Percentiles rank a stretch among this genome's conserved stretches.
Conservation (phyloP, 805 yeast genomes). For the Ogataea ganodermae region DNA sequence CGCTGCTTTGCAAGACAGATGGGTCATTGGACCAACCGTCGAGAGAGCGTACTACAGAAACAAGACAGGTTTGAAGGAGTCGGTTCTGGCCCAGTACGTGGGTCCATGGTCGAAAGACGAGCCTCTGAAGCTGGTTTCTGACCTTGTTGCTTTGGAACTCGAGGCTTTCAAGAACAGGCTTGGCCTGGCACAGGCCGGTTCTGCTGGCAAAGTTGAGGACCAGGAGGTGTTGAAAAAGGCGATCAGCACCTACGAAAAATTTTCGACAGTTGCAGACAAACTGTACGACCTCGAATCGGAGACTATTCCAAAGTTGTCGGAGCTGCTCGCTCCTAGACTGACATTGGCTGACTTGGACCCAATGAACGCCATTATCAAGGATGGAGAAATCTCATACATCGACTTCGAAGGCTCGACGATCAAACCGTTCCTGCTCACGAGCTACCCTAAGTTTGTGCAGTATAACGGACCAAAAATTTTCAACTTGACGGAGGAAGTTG, state of each 20-base stretch:
- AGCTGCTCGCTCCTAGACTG: constrained; percentile 71
- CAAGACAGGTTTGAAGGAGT: constrained; percentile 53
- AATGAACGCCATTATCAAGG: constrained; percentile 68
- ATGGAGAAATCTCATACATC: constrained; percentile 52
- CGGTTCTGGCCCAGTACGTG: constrained; percentile 47
- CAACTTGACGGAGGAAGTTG: constrained; percentile 72
- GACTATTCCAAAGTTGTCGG: constrained; percentile 61
- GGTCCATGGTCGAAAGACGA: constrained; percentile 77
- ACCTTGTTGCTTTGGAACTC: constrained; percentile 66
- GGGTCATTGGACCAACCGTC: constrained; percentile 89
- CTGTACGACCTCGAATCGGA: constrained; percentile 57
- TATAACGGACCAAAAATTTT: constrained; percentile 89
- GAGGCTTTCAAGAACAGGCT: constrained; percentile 59
- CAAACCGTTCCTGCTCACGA: constrained; percentile 78
- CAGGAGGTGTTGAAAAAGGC: constrained; percentile 47
- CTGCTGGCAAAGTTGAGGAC: constrained; percentile 47
- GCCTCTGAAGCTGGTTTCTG: constrained; percentile 63
- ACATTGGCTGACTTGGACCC: constrained; percentile 88
- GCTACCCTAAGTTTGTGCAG: constrained; percentile 79
- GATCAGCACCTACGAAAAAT: constrained; percentile 61
- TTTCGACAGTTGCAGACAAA: constrained; percentile 54
- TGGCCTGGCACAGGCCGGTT: constrained; percentile 55
- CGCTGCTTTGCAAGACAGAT: constrained; percentile 58
- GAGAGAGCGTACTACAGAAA: constrained; percentile 79
- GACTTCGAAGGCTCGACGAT: constrained; percentile 84